Percentiles rank a stretch among this genome's conserved stretches.
Conservation (phyloP, 2,329 filamentous ascomycete species). For the Ophiocordyceps sinensis region DNA sequence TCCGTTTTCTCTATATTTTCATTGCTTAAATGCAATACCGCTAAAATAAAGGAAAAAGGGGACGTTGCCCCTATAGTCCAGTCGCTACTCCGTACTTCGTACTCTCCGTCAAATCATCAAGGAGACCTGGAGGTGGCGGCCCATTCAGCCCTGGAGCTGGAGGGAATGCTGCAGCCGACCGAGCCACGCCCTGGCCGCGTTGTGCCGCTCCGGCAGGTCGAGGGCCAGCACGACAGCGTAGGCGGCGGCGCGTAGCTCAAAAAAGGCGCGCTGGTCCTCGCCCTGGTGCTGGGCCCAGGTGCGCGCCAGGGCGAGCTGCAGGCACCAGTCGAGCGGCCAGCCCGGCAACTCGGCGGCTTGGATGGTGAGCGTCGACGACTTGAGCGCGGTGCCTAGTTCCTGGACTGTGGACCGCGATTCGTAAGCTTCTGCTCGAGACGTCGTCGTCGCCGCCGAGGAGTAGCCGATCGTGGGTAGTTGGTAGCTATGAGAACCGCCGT, state of each 20-base stretch:
- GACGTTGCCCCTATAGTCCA: too few species aligned
- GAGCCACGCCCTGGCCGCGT: neutral
- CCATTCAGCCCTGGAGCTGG: too few species aligned
- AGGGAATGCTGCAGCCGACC: neutral
- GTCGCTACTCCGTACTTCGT: neutral
- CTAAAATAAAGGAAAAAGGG: too few species aligned
- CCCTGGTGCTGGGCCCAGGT: neutral
- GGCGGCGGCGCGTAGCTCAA: neutral
- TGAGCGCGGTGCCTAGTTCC: neutral
- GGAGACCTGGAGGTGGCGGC: too few species aligned
- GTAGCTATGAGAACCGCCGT: too few species aligned
- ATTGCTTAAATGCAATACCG: too few species aligned
- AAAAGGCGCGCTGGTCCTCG: neutral
- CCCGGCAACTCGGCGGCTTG: slow-evolving; percentile 4
- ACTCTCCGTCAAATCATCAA: neutral
- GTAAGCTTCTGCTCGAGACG: too few species aligned
- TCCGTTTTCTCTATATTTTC: too few species aligned
- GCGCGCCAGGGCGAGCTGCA: slow-evolving; percentile 1
- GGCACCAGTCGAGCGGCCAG: slow-evolving; percentile 3
- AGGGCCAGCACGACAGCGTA: neutral
- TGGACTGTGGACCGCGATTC: too few species aligned
- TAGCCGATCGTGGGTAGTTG: neutral
- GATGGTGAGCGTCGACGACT: neutral
- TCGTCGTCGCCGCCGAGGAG: neutral
- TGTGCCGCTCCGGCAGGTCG: neutral